Evolutionary conservation across 768 basidiomycete genomes (phyloP), one percentile per base, ranked within the genome.

Genomic region (Termitomyces sp.): DNA sequence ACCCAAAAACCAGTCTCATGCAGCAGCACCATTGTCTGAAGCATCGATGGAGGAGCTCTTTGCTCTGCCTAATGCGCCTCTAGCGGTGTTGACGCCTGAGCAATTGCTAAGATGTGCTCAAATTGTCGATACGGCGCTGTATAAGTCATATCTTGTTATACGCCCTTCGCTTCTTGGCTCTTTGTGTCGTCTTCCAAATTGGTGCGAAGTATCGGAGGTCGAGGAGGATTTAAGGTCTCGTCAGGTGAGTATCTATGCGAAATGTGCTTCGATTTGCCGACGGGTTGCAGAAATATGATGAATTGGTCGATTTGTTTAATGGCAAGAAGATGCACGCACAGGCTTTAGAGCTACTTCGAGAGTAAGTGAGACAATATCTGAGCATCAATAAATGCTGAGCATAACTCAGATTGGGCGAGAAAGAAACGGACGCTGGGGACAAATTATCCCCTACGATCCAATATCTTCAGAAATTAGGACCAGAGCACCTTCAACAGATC

Each of bases 311-410:
- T 66, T 71, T 98, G 30, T 99, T 98, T 66, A 83, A 92, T 61
- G 93, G 93, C 35, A 94, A 94, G 76, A 89, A 90, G 73, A 97
- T 96, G 93, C 97, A 99, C 62, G 76, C 77, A 0, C 89, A 95
- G 67, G 94, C 96, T 0, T 70, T 99, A 59, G 74, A 80, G 28
- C 76, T 98, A 34, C 77, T 99, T n/a, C 80, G 82, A 65, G 82
- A 91, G 96, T 97, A 60, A 60, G 90, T 70, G 10, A 26, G 24
- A 38, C 26, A 49, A 7, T 9, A 17, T 24, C 24, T 38, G 24
- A n/a, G 7, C n/a, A 38, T 19, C 5, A 38, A 38, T 24, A 15
- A n/a, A 38, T n/a, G 12, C 24, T 49, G 24, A 38, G n/a, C 11
- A n/a, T 12, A 17, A n/a, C 24, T n/a, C 58, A 98, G 96, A 55